A percentile compares a stretch with the other conserved stretches of the same genome.
Conservation (phyloP, 2,329 filamentous ascomycete genomes). For the Drechslerella coelobrocha region DNA sequence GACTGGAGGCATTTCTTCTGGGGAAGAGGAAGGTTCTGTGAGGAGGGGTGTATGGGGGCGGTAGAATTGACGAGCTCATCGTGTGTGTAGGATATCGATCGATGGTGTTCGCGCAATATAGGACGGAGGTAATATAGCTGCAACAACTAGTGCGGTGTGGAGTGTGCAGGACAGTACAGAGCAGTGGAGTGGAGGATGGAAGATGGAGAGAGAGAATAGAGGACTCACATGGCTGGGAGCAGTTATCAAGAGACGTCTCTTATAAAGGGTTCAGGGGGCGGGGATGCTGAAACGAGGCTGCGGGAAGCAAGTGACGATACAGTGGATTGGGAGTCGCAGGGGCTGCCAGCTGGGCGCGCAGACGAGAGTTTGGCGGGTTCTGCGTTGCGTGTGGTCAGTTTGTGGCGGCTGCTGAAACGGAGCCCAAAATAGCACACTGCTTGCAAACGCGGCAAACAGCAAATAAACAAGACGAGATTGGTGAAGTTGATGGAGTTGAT, state of each 20-base stretch:
- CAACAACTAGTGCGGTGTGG: too few relatives aligned
- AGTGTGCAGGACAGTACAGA: background rate
- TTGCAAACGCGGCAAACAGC: too few relatives aligned
- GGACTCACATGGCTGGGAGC: conserved; percentile 37
- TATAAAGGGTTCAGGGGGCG: background rate
- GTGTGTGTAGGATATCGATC: background rate
- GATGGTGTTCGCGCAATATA: too few relatives aligned
- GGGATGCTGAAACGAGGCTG: conserved; percentile 32
- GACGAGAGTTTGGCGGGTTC: background rate
- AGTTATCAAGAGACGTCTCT: conserved; percentile 19
- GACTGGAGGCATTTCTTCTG: conserved; percentile 14
- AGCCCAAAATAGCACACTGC: conserved; percentile 1
- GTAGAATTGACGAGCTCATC: conserved; percentile 5
- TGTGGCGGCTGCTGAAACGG: conserved; percentile 2
- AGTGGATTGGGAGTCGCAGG: conserved; percentile 4
- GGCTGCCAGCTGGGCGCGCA: conserved; percentile 3
- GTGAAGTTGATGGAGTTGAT: background rate
- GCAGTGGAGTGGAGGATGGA: background rate
- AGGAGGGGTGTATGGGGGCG: conserved; percentile 33
- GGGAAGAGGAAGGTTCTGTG: conserved; percentile 32
- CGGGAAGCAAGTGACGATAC: conserved; percentile 25
- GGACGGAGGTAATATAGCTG: too few relatives aligned
- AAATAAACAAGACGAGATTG: background rate
- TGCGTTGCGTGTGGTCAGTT: background rate
- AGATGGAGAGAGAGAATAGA: conserved; percentile 2